Evolutionary conservation across 2,329 filamentous ascomycete genomes (phyloP), one percentile per base, ranked within the genome.

Genomic region (Paraphoma chrysanthemicola): DNA sequence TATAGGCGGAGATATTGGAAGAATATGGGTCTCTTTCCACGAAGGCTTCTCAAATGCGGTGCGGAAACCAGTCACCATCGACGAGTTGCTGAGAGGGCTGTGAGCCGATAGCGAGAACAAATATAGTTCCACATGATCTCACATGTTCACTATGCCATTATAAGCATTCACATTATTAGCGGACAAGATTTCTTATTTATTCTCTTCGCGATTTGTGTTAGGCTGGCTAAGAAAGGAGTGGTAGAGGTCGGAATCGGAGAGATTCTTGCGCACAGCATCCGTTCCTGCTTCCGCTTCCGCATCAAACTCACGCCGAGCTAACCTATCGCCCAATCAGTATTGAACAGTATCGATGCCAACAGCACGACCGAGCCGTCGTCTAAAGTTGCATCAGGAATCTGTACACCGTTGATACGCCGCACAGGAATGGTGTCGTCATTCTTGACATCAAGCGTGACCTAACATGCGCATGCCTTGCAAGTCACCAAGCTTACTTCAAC

Each of bases 31-130:
- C 42, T 94, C 87, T 61, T 97, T 88, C 75, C 88, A 97, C 69
- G 93, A 97, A 79, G 93, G 93, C 0, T 88, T 92, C 73, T 95
- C 92, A 53, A 97, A 97, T 82, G 93, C 93, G 10, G 93, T 97
- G 58, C 85, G 90, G 75, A 97, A 96, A 75, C 91, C 92, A 2
- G 88, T 97, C 59, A 90, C 90, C 8, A 75, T 97, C 74, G 84
- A 86, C 59, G 93, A 97, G 75, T 85, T 97, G 67, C 78, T 97
- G 82, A 83, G 81, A 53, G 88, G 86, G 3, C 70, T 93, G 55
- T 90, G 67, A 46, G 7, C 8, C n/a, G 41, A 16, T 17, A 31
- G n/a, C 30, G 11, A 30, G 39, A 42, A 42, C 16, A 14, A 11
- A 6, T 42, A 4, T 10, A 14, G 3, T 3, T n/a, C 39, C 8